These are phyloP conservation scores for Gaertneriomyces semiglobifer DNA, from an alignment of 192 early-diverging fungal genomes.

Conservation along the genomic window DNA sequence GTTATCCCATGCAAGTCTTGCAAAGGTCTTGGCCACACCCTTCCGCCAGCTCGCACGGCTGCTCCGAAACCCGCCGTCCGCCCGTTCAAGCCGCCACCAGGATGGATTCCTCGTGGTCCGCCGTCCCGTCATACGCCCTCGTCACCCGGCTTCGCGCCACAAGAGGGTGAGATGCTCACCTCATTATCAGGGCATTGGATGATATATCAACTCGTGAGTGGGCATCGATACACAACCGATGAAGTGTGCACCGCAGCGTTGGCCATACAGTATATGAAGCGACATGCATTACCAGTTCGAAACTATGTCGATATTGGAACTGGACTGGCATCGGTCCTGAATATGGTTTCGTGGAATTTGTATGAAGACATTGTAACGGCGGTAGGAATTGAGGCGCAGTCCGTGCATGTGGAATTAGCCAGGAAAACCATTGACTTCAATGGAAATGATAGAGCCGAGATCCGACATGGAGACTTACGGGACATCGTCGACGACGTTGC, in stretches of 20 bases:
- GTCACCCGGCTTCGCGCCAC: not conserved
- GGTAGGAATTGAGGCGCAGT: conserved; percentile 42
- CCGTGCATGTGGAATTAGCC: conserved; percentile 32
- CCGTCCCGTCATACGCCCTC: not conserved
- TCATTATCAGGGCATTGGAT: conserved; percentile 34
- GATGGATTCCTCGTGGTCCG: conserved; percentile 10
- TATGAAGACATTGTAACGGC: conserved; percentile 11
- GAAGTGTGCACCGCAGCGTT: conserved; percentile 34
- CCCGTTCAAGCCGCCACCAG: not conserved
- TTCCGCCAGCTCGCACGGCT: not conserved
- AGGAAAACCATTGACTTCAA: conserved; percentile 29
- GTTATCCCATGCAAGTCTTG: not conserved
- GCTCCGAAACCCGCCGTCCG: conserved; percentile 1
- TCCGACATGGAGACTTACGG: conserved; percentile 34
- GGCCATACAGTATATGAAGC: conserved; percentile 23
- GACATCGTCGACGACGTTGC: conserved; percentile 3
- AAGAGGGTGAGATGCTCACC: conserved; percentile 33
- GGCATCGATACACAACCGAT: conserved; percentile 43
- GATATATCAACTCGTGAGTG: conserved; percentile 37
- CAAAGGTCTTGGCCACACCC: not conserved
- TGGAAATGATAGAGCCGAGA: conserved; percentile 8
- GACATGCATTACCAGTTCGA: not conserved
- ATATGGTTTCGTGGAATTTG: conserved; percentile 32
- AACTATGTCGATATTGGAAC: conserved; percentile 39
- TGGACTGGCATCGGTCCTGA: conserved; percentile 38